Conservation (phyloP, 2,329 filamentous ascomycete species). For the Colletotrichum musicola region DNA sequence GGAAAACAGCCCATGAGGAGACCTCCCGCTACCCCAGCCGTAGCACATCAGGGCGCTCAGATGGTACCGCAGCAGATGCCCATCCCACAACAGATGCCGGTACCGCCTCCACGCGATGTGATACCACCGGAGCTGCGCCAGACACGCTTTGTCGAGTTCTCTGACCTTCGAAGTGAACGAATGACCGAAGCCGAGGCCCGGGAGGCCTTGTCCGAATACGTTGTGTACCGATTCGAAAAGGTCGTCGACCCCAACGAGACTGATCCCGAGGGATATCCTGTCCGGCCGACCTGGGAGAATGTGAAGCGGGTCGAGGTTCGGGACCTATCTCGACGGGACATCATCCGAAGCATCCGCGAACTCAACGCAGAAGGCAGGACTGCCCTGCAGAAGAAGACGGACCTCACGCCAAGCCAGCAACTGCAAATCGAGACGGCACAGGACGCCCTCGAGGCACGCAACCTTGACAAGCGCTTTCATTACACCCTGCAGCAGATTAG, state of each 20-base stretch:
- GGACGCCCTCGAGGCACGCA: constrained; percentile 48
- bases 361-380: constrained; percentile 50
- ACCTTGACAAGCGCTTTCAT: constrained; percentile 54
- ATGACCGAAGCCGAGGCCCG: constrained; percentile 54
- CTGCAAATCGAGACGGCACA: constrained; percentile 57
- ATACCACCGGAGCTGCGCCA: constrained; percentile 38
- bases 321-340: constrained; percentile 54
- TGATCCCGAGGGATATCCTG: constrained; percentile 51
- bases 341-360: constrained; percentile 50
- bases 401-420: constrained; percentile 52
- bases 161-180: constrained; percentile 53
- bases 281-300: constrained; percentile 56
- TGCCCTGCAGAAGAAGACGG: constrained; percentile 54
- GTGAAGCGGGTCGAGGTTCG: constrained; percentile 50
- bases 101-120: constrained; percentile 22
- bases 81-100: not conserved
- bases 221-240: constrained; percentile 58
- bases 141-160: constrained; percentile 42
- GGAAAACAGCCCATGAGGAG: not conserved
- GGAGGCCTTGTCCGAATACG: constrained; percentile 54
- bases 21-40: not conserved
- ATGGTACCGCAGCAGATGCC: constrained; percentile 6
- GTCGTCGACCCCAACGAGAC: constrained; percentile 46
- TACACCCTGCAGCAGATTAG: constrained; percentile 61
- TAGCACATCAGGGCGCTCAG: not conserved